phyloP scores from a whole-genome alignment of 1,284 basidiomycete genomes.

The Psilocybe mexicana region DNA sequence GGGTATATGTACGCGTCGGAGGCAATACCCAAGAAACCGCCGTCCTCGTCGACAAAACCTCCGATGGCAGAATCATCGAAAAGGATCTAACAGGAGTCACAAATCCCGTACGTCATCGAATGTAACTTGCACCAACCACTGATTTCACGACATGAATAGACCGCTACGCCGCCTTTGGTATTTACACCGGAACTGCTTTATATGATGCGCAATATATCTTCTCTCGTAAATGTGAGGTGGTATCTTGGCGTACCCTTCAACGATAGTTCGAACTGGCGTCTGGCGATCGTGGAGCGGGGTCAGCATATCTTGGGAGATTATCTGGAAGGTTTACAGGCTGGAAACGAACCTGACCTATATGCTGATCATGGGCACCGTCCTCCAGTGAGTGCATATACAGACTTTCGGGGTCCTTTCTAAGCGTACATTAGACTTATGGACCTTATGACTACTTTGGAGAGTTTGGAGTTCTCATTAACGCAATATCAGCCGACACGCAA shows the following conservation, averaged over 20 bases:
- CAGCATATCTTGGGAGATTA: constrained; percentile 55
- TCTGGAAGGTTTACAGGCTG: constrained; percentile 60
- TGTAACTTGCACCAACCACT: no score
- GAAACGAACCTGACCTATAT: constrained; percentile 76
- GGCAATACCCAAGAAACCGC: constrained; percentile 76
- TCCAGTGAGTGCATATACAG: constrained; percentile 9
- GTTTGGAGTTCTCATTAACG: constrained; percentile 33
- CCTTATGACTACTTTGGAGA: constrained; percentile 46
- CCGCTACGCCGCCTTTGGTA: constrained; percentile 57
- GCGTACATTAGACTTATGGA: constrained; percentile 44
- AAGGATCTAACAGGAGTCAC: constrained; percentile 44
- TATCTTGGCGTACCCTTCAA: constrained; percentile 62
- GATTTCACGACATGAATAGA: constrained; percentile 28
- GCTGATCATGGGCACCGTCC: constrained; percentile 21
- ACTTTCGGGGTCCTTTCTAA: constrained; percentile 31
- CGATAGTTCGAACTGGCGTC: constrained; percentile 48
- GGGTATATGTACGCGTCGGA: constrained; percentile 65
- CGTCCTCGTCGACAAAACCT: constrained; percentile 45
- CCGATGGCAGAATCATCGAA: constrained; percentile 47
- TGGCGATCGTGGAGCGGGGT: constrained; percentile 49
- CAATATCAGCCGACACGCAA: constrained; percentile 41
- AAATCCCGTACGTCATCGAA: constrained; percentile 42
- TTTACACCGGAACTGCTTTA: constrained; percentile 52
- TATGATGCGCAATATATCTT: constrained; percentile 49
- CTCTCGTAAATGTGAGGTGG: constrained; percentile 57